Percentiles rank a stretch among this genome's conserved stretches.
phyloP scores from a whole-genome alignment of 2,329 filamentous ascomycete genomes.

The Capronia coronata region DNA sequence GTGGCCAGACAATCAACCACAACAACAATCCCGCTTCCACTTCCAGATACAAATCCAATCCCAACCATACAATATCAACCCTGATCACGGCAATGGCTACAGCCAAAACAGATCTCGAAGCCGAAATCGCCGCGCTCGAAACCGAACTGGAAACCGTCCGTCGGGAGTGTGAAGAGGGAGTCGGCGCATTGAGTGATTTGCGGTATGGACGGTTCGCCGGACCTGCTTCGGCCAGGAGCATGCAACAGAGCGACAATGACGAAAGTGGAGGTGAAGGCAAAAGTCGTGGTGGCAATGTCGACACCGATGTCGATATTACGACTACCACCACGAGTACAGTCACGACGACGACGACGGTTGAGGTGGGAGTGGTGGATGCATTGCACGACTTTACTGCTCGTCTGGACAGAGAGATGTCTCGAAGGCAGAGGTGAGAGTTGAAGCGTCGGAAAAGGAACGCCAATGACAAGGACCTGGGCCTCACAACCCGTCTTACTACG shows the following conservation, averaged over 20 bases:
- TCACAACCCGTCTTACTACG: too few relatives aligned
- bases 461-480: too few relatives aligned
- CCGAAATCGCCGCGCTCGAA: slow-evolving; percentile 60
- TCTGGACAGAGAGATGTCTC: neutral
- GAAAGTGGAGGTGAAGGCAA: neutral
- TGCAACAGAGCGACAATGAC: too few relatives aligned
- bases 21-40: too few relatives aligned
- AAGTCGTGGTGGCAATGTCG: neutral
- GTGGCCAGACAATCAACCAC: slow-evolving; percentile 7
- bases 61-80: slow-evolving; percentile 53
- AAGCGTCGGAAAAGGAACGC: too few relatives aligned
- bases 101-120: slow-evolving; percentile 59
- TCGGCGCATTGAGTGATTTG: slow-evolving; percentile 72
- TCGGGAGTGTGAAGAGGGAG: slow-evolving; percentile 56
- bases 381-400: slow-evolving; percentile 9
- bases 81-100: slow-evolving; percentile 64
- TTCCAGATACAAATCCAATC: neutral
- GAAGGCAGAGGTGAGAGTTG: too few relatives aligned
- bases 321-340: neutral
- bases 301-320: neutral
- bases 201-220: slow-evolving; percentile 63
- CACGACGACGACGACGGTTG: neutral
- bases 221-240: neutral
- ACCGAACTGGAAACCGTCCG: slow-evolving; percentile 57
- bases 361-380: slow-evolving; percentile 11